phyloP scores from a whole-genome alignment of 495 filamentous ascomycete species.

The Bacidia gigantensis region DNA sequence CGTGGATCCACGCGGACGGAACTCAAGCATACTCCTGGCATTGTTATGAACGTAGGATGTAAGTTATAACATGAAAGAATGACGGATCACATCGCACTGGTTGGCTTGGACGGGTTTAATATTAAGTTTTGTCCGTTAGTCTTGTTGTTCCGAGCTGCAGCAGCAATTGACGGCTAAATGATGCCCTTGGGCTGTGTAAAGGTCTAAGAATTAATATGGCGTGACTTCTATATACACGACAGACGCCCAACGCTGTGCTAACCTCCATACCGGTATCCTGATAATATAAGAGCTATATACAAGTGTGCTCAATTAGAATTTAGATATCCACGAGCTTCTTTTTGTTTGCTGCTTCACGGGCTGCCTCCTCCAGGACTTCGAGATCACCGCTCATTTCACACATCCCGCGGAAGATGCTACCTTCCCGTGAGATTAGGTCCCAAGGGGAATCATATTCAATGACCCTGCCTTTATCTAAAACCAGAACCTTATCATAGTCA shows the following conservation, averaged over 20 bases:
- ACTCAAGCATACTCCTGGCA: not conserved
- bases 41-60: not conserved
- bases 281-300: not conserved
- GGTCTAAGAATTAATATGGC: too few relatives aligned
- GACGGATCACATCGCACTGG: too few relatives aligned
- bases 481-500: slow-evolving; percentile 97
- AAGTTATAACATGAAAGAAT: too few relatives aligned
- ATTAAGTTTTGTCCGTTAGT: too few relatives aligned
- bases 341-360: slow-evolving; percentile 55
- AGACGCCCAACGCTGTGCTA: not conserved
- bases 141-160: too few relatives aligned
- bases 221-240: too few relatives aligned
- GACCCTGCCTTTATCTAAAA: slow-evolving; percentile 78
- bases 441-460: slow-evolving; percentile 83
- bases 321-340: slow-evolving; percentile 26
- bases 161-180: too few relatives aligned
- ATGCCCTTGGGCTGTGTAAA: too few relatives aligned
- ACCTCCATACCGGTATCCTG: not conserved
- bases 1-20: not conserved
- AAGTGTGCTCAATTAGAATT: not conserved
- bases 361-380: slow-evolving; percentile 53
- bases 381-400: slow-evolving; percentile 90
- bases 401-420: slow-evolving; percentile 73
- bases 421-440: slow-evolving; percentile 53
- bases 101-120: too few relatives aligned